Evolutionary conservation across 2,329 filamentous ascomycete genomes (phyloP), one percentile per base, ranked within the genome.

Genomic region (Colletotrichum sp.): DNA sequence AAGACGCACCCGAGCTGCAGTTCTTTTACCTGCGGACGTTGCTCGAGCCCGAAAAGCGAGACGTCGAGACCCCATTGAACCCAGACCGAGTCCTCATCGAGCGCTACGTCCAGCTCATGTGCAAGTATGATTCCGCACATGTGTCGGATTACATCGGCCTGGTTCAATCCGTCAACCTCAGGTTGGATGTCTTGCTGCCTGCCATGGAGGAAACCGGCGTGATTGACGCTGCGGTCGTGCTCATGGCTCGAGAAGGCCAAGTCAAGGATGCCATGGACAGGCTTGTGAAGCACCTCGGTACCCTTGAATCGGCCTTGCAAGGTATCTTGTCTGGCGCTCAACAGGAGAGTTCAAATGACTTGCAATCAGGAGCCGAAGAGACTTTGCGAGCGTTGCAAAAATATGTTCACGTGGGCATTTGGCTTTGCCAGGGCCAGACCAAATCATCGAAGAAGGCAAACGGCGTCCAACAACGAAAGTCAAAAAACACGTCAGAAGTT

Each of bases 381-480:
- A 88, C 98, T 2, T 88, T 98, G 6, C 91, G 92, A 73, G 93
- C 94, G 1, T 87, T 99, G 21, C 93, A 98, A 77, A 98, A 98
- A 83, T 99, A 98, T 84, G 92, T 94, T 2, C 93, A 96, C 78
- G 95, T 99, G 2, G 97, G 98, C 16, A 96, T 98, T 67, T 99
- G 97, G 97, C 88, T 99, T 15, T 99, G 97, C 80, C 95, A 98
- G 84, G 92, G 94, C 2, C 95, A 98, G 82, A 95, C 92, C 65
- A 95, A 94, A 80, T 90, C 90, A 0, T 84, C 87, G 8, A 89
- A 87, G 75, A 85, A 85, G 75, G 80, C 82, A 69, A 87, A 84
- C 78, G 83, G 85, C 24, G 85, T 90, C 6, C 74, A 76, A 67
- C 85, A 91, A 66, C 87, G 92, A 78, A 91, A 84, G 84, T 91